phyloP scores from a whole-genome alignment of 495 filamentous ascomycete species.

The Pseudomonodictys pantanalensis region DNA sequence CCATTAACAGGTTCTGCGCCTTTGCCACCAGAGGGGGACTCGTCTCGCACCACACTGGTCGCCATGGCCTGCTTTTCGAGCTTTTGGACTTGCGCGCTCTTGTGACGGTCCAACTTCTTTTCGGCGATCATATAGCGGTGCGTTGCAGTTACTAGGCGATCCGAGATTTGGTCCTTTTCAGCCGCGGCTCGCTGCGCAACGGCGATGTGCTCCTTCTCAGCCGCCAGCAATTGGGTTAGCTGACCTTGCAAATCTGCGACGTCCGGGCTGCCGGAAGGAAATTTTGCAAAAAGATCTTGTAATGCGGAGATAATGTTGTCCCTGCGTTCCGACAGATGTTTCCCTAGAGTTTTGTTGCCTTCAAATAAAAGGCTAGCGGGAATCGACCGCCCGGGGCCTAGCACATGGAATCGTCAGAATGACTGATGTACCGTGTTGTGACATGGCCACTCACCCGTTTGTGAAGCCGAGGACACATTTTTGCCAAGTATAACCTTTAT shows the following conservation, averaged over 20 bases:
- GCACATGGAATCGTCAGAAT: slow-evolving; percentile 39
- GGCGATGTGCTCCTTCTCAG: slow-evolving; percentile 73
- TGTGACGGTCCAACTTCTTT: slow-evolving; percentile 83
- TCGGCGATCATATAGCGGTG: slow-evolving; percentile 91
- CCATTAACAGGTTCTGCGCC: slow-evolving; percentile 57
- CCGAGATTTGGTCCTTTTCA: slow-evolving; percentile 80
- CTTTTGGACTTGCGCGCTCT: slow-evolving; percentile 85
- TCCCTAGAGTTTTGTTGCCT: slow-evolving; percentile 68
- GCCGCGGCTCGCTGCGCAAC: slow-evolving; percentile 71
- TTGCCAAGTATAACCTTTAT: slow-evolving; percentile 63
- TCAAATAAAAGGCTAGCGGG: slow-evolving; percentile 62
- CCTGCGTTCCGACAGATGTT: slow-evolving; percentile 65
- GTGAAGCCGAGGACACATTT: slow-evolving; percentile 44
- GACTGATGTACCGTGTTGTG: slow-evolving; percentile 19
- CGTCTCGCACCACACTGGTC: slow-evolving; percentile 48
- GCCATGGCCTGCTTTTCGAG: slow-evolving; percentile 84
- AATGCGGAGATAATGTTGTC: slow-evolving; percentile 62
- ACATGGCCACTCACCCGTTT: slow-evolving; percentile 1
- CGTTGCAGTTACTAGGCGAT: slow-evolving; percentile 79
- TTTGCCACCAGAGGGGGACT: slow-evolving; percentile 39
- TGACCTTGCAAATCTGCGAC: slow-evolving; percentile 68
- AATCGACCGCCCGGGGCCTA: slow-evolving; percentile 43
- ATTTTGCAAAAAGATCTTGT: slow-evolving; percentile 49
- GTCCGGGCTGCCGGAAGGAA: slow-evolving; percentile 55
- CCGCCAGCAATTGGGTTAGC: slow-evolving; percentile 68